Evolutionary conservation across 306 rosid genomes (phyloP).

Genomic region (Canavalia ensiformis): DNA sequence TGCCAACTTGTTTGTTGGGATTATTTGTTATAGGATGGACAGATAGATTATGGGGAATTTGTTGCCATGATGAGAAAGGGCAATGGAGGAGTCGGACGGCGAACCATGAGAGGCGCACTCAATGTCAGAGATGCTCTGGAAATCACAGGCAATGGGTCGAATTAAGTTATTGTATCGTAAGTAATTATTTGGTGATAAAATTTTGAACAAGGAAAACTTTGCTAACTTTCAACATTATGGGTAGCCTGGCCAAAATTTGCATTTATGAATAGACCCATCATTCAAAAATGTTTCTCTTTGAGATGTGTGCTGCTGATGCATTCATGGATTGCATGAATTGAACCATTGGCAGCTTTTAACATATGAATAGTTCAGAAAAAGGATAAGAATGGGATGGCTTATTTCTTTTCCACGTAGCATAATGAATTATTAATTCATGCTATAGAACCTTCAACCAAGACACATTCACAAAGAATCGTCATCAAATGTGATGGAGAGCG

Average conservation of each 20-base stretch:
- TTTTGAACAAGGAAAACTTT: slow-evolving; percentile 36
- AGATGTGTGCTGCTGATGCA: not conserved
- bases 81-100: slow-evolving; percentile 66
- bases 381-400: not conserved
- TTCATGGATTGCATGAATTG: not conserved
- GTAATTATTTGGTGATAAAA: slow-evolving; percentile 38
- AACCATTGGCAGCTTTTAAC: not conserved
- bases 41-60: slow-evolving; percentile 68
- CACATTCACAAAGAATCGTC: not conserved
- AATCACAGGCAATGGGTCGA: slow-evolving; percentile 45
- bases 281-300: not conserved
- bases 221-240: slow-evolving; percentile 9
- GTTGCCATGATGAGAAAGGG: slow-evolving; percentile 73
- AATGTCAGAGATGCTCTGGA: slow-evolving; percentile 57
- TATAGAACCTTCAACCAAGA: slow-evolving; percentile 10
- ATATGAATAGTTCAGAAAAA: not conserved
- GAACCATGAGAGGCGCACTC: slow-evolving; percentile 66
- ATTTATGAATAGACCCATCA: slow-evolving; percentile 4
- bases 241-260: slow-evolving; percentile 34
- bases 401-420: not conserved
- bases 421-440: not conserved
- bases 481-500: not conserved
- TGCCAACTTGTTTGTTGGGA: slow-evolving; percentile 39
- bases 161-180: slow-evolving; percentile 41
- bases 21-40: slow-evolving; percentile 63